These are phyloP conservation scores for Penicillium steckii DNA, from an alignment of 495 filamentous ascomycete species.

Conservation along the genomic window DNA sequence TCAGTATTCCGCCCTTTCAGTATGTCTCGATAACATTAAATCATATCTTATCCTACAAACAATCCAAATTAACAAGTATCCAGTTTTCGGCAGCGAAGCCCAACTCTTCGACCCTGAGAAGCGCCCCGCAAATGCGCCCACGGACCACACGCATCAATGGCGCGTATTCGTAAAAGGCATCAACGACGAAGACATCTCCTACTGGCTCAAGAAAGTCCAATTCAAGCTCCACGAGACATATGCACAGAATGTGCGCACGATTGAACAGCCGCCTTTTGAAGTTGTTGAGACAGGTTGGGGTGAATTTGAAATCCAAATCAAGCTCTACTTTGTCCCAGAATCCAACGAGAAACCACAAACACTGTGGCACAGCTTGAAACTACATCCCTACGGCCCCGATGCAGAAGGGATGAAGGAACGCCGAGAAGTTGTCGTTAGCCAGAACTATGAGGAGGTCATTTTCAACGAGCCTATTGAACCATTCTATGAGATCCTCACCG, in stretches of 20 bases:
- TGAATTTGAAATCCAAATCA: constrained; percentile 93
- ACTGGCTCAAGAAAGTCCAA: constrained; percentile 95
- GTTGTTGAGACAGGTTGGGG: constrained; percentile 95
- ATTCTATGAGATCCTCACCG: constrained; percentile 79
- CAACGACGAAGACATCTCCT: constrained; percentile 82
- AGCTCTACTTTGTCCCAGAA: constrained; percentile 84
- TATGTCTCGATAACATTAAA: constrained; percentile 22
- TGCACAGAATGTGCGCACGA: constrained; percentile 76
- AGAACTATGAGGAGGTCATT: constrained; percentile 84
- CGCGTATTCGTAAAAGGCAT: constrained; percentile 86
- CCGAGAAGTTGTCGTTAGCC: constrained; percentile 64
- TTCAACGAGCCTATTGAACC: constrained; percentile 95
- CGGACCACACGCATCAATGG: constrained; percentile 94
- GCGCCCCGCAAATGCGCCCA: constrained; percentile 56
- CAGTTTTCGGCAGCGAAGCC: constrained; percentile 77
- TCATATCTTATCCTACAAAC: neutral
- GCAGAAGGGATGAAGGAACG: constrained; percentile 67
- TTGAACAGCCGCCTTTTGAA: constrained; percentile 77
- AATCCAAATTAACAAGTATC: neutral
- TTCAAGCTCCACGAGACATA: constrained; percentile 98
- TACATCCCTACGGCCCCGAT: constrained; percentile 87
- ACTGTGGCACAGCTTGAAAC: constrained; percentile 82
- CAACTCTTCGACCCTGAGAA: constrained; percentile 69
- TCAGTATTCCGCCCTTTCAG: constrained; percentile 75
- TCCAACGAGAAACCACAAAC: constrained; percentile 88